Evolutionary conservation across 225 moss, liverwort and hornwort genomes (phyloP).

Genomic region (Takakia lepidozioides): DNA sequence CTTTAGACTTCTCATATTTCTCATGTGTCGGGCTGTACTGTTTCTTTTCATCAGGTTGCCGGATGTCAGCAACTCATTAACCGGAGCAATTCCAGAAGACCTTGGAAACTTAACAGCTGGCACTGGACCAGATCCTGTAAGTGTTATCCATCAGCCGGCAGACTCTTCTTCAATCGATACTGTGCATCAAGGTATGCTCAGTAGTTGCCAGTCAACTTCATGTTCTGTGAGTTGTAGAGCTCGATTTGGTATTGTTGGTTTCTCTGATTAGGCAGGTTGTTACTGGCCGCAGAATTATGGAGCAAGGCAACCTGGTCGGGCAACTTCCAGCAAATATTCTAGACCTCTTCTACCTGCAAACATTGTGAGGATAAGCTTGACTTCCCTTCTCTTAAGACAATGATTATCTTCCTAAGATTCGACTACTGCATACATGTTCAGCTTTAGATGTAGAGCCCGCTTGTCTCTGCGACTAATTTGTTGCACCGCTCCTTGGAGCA

Average conservation of each 20-base stretch:
- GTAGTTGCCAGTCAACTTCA: no score
- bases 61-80: slow-evolving; percentile 31
- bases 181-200: not conserved
- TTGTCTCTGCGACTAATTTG: no score
- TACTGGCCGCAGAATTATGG: slow-evolving; percentile 13
- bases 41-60: no score
- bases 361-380: slow-evolving; percentile 40
- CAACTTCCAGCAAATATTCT: slow-evolving; percentile 26
- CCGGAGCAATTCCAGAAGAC: slow-evolving; percentile 26
- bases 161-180: not conserved
- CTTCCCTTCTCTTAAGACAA: no score
- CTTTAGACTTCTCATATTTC: not conserved
- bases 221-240: no score
- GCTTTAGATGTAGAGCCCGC: no score
- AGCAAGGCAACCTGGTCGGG: slow-evolving; percentile 16
- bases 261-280: no score
- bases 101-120: slow-evolving; percentile 36
- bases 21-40: no score
- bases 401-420: no score
- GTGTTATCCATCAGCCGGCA: not conserved
- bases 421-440: no score
- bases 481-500: no score
- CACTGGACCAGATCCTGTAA: slow-evolving; percentile 51
- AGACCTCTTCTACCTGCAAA: slow-evolving; percentile 21
- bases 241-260: no score